Evolutionary conservation across 306 rosid genomes (phyloP), one percentile per base, ranked within the genome.

Genomic region (Leucaena leucocephala): DNA sequence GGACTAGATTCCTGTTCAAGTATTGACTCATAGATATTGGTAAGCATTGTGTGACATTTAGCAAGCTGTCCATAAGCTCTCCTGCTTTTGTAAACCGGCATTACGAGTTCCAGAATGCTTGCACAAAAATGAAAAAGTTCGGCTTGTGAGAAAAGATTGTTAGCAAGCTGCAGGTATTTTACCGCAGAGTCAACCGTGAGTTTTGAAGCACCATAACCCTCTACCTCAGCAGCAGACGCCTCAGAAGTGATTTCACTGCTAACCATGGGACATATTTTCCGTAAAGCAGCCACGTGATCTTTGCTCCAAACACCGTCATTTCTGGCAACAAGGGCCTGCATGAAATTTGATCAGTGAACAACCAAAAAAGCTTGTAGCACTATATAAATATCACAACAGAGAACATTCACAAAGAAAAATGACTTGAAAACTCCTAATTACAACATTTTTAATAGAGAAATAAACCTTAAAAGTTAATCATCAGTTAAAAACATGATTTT

Each of bases 261-360:
- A 77, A 95, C 97, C 97, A 92, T 95, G 13, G 98, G 98, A 72
- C 98, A 95, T 78, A 95, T 91, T 88, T 91, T 92, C 4, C 98
- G 98, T 43, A 95, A 83, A 80, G 98, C 83, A 72, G 94, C 89
- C 76, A 92, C 95, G 79, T 95, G 98, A 71, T 95, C 98, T 74
- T 88, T 95, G 90, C 93, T 91, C 98, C 98, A 95, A 81, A 95
- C 98, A 42, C 98, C 98, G 84, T 95, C 98, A 75, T 90, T 95
- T 91, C 98, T 88, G 17, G 98, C 96, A 38, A 92, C 98, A 82
- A 95, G 97, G 82, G 98, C 98, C 98, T 95, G 68, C 38, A 72
- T 44, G 52, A 85, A 85, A 76, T 72, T 74, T 39, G 80, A 73
- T 68, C 33, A 84, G 67, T 16, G 14, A 57, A 22, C 3, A 12